Conservation (phyloP, 495 filamentous ascomycete genomes). For the Podospora sp. region DNA sequence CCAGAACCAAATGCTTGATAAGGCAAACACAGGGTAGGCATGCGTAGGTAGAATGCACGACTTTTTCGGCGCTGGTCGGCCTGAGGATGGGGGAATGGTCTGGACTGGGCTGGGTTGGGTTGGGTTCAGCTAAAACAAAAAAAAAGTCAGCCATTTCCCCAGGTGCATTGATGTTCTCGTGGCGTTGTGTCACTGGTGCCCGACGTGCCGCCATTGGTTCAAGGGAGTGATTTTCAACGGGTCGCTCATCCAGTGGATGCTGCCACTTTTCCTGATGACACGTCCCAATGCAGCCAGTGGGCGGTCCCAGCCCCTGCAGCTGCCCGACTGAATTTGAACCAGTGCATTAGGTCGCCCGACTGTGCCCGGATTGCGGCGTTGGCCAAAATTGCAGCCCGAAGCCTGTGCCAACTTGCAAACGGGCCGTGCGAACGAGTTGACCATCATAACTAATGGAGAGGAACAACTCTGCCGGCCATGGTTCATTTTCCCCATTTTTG, state of each 20-base stretch:
- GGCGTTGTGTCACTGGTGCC: constrained; percentile 1
- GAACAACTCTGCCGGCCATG: neutral
- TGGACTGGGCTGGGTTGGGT: constrained; percentile 13
- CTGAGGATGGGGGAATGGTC: neutral
- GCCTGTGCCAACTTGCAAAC: constrained; percentile 3
- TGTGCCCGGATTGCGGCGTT: neutral
- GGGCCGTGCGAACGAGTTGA: neutral
- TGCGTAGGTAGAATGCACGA: neutral
- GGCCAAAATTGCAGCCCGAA: neutral
- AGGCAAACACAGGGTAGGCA: constrained; percentile 5
- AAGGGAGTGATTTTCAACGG: neutral
- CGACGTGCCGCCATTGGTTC: neutral
- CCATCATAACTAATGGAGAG: neutral
- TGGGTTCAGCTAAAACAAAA: neutral
- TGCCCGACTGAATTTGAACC: neutral
- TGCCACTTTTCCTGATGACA: neutral
- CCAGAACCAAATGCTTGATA: constrained; percentile 1
- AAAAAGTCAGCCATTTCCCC: neutral
- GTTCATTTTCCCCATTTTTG: neutral
- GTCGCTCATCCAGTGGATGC: neutral
- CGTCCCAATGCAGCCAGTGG: constrained; percentile 7
- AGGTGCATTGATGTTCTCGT: neutral
- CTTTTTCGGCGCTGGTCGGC: neutral
- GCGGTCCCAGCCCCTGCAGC: neutral
- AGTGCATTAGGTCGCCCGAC: constrained; percentile 16